Evolutionary conservation across 805 yeast species (phyloP).

Genomic region (Kluyveromyces starmeri): DNA sequence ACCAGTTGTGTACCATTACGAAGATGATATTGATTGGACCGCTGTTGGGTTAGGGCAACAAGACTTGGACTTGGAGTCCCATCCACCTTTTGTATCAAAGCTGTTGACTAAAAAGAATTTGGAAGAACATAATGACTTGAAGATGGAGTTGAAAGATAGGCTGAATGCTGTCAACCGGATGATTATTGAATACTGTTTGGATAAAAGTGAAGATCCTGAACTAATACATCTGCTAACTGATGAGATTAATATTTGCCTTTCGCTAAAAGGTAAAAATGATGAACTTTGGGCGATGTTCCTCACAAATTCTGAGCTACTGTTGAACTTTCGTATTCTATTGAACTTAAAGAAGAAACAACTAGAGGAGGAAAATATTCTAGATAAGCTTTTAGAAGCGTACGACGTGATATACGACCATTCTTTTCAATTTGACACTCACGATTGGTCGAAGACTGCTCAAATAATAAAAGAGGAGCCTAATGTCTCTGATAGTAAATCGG

Average conservation of each 20-base stretch:
- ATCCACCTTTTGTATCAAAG: slow-evolving; percentile 19
- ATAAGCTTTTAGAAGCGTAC: slow-evolving; percentile 18
- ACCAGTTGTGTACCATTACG: slow-evolving; percentile 18
- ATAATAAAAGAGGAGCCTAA: background rate
- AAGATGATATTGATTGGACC: slow-evolving; percentile 28
- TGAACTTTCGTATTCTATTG: slow-evolving; percentile 20
- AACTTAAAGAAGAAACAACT: slow-evolving; percentile 18
- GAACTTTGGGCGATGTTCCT: slow-evolving; percentile 23
- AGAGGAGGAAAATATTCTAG: slow-evolving; percentile 16
- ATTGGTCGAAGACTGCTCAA: slow-evolving; percentile 12
- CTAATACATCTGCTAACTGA: slow-evolving; percentile 21
- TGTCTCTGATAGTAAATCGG: background rate
- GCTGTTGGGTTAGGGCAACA: slow-evolving; percentile 29
- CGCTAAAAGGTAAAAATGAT: slow-evolving; percentile 18
- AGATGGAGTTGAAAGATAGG: slow-evolving; percentile 21
- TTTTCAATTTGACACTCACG: slow-evolving; percentile 14
- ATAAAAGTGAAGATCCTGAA: slow-evolving; percentile 8
- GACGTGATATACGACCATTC: slow-evolving; percentile 15
- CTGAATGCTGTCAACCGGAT: slow-evolving; percentile 18
- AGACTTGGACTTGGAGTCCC: slow-evolving; percentile 15
- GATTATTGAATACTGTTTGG: slow-evolving; percentile 12
- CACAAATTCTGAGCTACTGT: slow-evolving; percentile 20
- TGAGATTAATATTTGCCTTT: slow-evolving; percentile 21
- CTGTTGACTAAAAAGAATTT: slow-evolving; percentile 22
- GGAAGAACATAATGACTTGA: slow-evolving; percentile 23